phyloP scores from a whole-genome alignment of 2,329 filamentous ascomycete genomes.

The Cercospora sp. region DNA sequence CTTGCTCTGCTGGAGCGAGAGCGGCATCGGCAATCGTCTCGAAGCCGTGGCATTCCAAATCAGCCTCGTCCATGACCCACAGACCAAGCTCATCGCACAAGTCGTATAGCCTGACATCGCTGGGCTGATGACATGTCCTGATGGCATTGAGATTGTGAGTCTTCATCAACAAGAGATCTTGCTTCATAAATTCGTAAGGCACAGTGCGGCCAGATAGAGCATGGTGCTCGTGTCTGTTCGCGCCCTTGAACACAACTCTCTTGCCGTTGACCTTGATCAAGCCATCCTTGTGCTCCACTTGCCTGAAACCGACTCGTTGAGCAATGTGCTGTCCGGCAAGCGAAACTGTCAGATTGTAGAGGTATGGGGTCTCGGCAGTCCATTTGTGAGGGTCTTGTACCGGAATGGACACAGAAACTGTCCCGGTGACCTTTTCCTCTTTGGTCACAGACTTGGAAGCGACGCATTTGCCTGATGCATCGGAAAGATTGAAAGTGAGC shows the following conservation, averaged over 20 bases:
- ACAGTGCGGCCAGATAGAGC: constrained; percentile 63
- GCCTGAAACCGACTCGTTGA: constrained; percentile 64
- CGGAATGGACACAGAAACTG: constrained; percentile 42
- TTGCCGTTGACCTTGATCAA: constrained; percentile 64
- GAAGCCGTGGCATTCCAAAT: constrained; percentile 51
- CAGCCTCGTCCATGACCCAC: constrained; percentile 62
- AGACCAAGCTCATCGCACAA: constrained; percentile 66
- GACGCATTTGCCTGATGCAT: constrained; percentile 39
- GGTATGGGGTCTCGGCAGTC: constrained; percentile 66
- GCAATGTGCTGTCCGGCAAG: constrained; percentile 47
- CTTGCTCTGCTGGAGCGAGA: constrained; percentile 51
- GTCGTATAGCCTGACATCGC: constrained; percentile 60
- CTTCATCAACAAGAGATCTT: constrained; percentile 68
- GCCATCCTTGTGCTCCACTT: constrained; percentile 62
- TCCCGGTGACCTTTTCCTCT: constrained; percentile 23
- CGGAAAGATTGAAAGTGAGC: constrained; percentile 46
- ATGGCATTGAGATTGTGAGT: constrained; percentile 69
- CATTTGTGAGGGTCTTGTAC: constrained; percentile 61
- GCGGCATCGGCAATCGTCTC: constrained; percentile 39
- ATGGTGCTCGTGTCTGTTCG: constrained; percentile 72
- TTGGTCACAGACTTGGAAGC: constrained; percentile 10
- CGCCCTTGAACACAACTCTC: constrained; percentile 61
- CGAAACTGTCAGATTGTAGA: constrained; percentile 57
- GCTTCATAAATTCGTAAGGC: constrained; percentile 60
- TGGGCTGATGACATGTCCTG: constrained; percentile 67